phyloP scores from a whole-genome alignment of 768 basidiomycete genomes.

The Psilocybe subaeruginosa region DNA sequence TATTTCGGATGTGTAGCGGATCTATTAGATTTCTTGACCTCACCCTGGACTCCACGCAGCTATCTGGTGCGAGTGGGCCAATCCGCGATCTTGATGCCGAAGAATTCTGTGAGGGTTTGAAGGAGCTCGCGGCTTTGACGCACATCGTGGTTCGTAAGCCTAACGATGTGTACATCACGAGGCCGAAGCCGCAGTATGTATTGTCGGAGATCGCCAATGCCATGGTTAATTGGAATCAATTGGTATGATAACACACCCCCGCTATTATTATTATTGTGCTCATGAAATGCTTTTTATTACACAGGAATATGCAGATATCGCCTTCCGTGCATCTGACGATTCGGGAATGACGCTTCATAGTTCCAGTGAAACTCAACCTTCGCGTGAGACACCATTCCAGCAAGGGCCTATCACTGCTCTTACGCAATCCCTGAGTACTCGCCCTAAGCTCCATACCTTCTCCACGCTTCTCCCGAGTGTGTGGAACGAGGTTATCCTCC shows the following conservation, averaged over 20 bases:
- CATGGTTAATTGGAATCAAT: slow-evolving; percentile 41
- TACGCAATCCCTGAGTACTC: slow-evolving; percentile 38
- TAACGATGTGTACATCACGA: slow-evolving; percentile 55
- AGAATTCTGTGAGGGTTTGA: slow-evolving; percentile 45
- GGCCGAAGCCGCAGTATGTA: slow-evolving; percentile 45
- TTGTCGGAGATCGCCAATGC: slow-evolving; percentile 49
- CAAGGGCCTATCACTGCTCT: slow-evolving; percentile 36
- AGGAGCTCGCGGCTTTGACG: slow-evolving; percentile 35
- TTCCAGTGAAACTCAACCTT: slow-evolving; percentile 3
- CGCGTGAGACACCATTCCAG: slow-evolving; percentile 1
- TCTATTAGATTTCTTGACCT: slow-evolving; percentile 38
- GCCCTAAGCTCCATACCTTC: slow-evolving; percentile 47
- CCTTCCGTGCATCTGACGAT: slow-evolving; percentile 60
- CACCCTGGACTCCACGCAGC: slow-evolving; percentile 36
- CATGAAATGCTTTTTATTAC: background rate
- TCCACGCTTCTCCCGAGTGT: slow-evolving; percentile 57
- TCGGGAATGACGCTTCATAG: slow-evolving; percentile 19
- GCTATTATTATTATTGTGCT: background rate
- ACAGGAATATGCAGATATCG: slow-evolving; percentile 56
- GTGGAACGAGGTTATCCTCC: slow-evolving; percentile 59
- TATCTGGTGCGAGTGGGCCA: slow-evolving; percentile 9
- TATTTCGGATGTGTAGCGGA: slow-evolving; percentile 33
- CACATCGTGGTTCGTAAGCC: slow-evolving; percentile 59
- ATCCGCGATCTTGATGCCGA: slow-evolving; percentile 29
- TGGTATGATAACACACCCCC: slow-evolving; percentile 42